Evolutionary conservation across 192 early-diverging fungal species (phyloP), one percentile per base, ranked within the genome.

Genomic region (Umbelopsis sp.): DNA sequence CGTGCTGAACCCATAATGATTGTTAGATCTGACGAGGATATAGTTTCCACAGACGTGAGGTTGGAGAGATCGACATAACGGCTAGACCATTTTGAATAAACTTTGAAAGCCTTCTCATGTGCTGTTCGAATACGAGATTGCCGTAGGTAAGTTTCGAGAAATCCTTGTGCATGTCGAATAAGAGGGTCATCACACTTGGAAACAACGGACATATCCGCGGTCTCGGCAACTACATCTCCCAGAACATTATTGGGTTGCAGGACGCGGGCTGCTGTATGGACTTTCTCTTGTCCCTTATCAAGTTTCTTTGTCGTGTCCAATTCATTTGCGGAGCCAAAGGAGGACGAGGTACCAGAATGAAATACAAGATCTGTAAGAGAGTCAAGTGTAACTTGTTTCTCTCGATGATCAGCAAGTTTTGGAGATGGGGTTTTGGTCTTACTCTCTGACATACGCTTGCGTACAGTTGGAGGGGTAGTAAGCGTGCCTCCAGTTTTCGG

Each of bases 11-110:
- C 77, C 52, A 87, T 59, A 68, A 87, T 83, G 31, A 79, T 83
- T 0, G 75, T 73, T 44, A 86, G 69, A 65, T 88, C 84, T 2
- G 77, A 71, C 4, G 67, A 71, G 29, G 56, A 36, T 0, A 62
- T 62, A 14, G 31, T 62, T 62, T 62, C 26, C 56, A 31, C 34
- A 7, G 56, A 62, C 20, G 26, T 32, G 8, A 32, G 17, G 17
- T 62, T 34, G 17, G 56, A 62, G 20, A 44, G 36, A 22, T 77
- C 83, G 26, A 68, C 71, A 67, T 81, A 84, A 10, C 78, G 77
- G n/a, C 75, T 79, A 62, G 78, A 75, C 84, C 86, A 86, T 54
- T 85, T 83, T 3, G 74, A 67, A 47, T 84, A 84, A 24, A 88
- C 78, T 34, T 84, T 80, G 32, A 81, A 70, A 4, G 83, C 86